Conservation (phyloP, 345 rosid species). For the Sisymbrium irio region DNA sequence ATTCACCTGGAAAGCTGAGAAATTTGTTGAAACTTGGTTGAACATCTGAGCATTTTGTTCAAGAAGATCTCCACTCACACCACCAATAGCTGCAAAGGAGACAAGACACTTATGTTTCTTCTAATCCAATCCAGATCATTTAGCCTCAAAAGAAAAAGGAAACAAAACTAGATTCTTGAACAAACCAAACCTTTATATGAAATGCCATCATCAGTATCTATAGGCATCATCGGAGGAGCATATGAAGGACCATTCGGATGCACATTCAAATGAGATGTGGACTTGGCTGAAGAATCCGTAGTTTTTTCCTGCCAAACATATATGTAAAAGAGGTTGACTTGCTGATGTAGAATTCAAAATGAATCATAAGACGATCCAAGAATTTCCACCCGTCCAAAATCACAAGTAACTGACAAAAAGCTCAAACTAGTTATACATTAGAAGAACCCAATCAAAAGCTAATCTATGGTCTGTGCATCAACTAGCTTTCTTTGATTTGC, state of each 20-base stretch:
- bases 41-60: slow-evolving; percentile 76
- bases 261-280: slow-evolving; percentile 57
- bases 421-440: background rate
- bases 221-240: slow-evolving; percentile 55
- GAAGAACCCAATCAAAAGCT: background rate
- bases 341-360: background rate
- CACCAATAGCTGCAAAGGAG: slow-evolving; percentile 64
- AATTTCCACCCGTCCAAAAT: background rate
- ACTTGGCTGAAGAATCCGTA: slow-evolving; percentile 60
- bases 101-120: background rate
- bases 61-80: slow-evolving; percentile 66
- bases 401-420: background rate
- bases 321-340: background rate
- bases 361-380: background rate
- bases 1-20: slow-evolving; percentile 66
- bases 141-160: background rate
- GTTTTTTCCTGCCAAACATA: slow-evolving; percentile 61
- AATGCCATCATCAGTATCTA: slow-evolving; percentile 75
- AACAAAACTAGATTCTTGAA: background rate
- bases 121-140: background rate
- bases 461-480: background rate
- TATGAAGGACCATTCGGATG: slow-evolving; percentile 68
- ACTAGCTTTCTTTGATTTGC: background rate
- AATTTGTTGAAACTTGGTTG: slow-evolving; percentile 66
- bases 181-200: slow-evolving; percentile 67